Evolutionary conservation across 345 rosid genomes (phyloP), one percentile per base, ranked within the genome.

Genomic region (Mercurialis annua): DNA sequence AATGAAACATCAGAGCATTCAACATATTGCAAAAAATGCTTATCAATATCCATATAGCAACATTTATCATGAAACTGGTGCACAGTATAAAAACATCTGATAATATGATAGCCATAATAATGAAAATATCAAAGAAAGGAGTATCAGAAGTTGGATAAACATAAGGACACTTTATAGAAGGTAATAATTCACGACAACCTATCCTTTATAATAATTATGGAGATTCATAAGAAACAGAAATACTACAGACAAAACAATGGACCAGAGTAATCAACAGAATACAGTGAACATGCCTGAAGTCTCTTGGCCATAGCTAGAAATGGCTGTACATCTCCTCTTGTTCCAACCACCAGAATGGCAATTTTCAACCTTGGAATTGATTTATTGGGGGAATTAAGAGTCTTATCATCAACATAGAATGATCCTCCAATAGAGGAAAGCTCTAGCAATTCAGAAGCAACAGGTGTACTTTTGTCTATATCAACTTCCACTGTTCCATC

Each of bases 261-360:
- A 36, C 11, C 48, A 62, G 31, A 48, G 54, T 31, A 52, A 70
- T 34, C 46, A 73, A 42, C n/a, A 15, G 20, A 59, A 24, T 24
- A 71, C 14, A 33, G 58, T 23, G 44, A 73, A 76, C 79, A 59
- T 77, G 78, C 99, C 96, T 94, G 99, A 71, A 94, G 97, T 76
- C 95, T 85, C 76, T 86, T 91, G 67, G 99, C 97, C 71, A 94
- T 87, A 65, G 99, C 99, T 55, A 94, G 67, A 79, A 94, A 94
- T 51, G 97, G 87, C 66, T 91, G 99, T 36, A 94, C 99, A 84
- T 94, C 97, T 84, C 99, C 99, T 76, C 98, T 89, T 29, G 99
- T 94, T 75, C 99, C 99, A 63, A 94, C 99, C 67, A 94, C 90
- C 76, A 94, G 98, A 47, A 94, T 83, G 62, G 74, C 85, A 69